Base-by-base conservation (phyloP, 768 basidiomycete species). In the Tephrocybe sp. region DNA sequence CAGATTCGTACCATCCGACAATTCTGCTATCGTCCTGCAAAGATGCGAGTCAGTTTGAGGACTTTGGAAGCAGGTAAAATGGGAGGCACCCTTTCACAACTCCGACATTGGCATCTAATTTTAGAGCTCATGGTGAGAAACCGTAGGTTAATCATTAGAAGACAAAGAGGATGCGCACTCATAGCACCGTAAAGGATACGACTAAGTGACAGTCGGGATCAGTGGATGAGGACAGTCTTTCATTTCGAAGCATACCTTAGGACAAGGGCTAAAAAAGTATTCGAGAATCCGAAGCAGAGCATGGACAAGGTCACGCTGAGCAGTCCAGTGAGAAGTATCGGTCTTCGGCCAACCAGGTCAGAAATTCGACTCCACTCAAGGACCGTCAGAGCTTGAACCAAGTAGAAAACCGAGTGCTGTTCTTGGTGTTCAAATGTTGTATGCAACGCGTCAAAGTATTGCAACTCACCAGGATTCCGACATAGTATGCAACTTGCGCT, bases 321-420 rank as follows among this genome's bases (percentile, higher is more conserved):
- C 3, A 90, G 66, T 1, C 89, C 89, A 0, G 61, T 73, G 47
- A 90, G 69, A 53, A 90, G 79, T 20, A 91, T 79, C 0, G 89
- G 88, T 58, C 85, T 89, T 34, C 89, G 81, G 16, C 89, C 89
- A 38, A 90, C 65, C 40, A 75, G 71, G 56, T 91, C 89, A 7
- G 87, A 89, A 7, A 84, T 45, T n/a, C 84, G 78, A 61, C 85
- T 83, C 87, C 88, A 91, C 53, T 85, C 78, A 12, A 89, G 65
- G 17, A 88, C 81, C 1, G 85, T 87, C 46, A 80, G 62, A 0
- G 85, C 86, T 67, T 89, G 84, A 0, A 85, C 82, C 17, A 85
- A 70, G 55, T 83, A 91, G 68, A 89, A 91, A 11, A 88, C 57
- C 0, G 89, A 89, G 75, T 88, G 81, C 89, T 91, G 53, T 40